A percentile compares a stretch with the other conserved stretches of the same genome.
Conservation (phyloP, 176 grass and related monocot species). For the Dactylis glomerata region DNA sequence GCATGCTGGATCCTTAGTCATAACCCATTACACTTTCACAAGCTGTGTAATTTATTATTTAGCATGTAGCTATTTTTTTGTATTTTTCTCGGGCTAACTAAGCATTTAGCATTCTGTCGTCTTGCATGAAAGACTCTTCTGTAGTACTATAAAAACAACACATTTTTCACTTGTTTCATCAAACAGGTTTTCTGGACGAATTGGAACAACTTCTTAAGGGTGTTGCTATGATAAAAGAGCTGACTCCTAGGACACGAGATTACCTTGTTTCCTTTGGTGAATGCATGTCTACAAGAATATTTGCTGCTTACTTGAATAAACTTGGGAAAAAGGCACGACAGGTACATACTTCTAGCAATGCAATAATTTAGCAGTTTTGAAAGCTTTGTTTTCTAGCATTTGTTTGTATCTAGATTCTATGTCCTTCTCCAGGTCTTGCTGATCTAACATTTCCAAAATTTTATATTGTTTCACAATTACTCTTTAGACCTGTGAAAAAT, state of each 20-base stretch:
- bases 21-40: neutral
- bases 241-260: conserved; percentile 73
- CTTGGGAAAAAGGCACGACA: conserved; percentile 78
- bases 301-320: conserved; percentile 53
- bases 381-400: neutral
- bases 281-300: conserved; percentile 97
- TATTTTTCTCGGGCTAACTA: neutral
- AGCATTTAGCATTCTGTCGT: conserved; percentile 2
- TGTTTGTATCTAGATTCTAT: neutral
- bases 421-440: neutral
- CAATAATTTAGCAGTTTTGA: neutral
- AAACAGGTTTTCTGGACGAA: conserved; percentile 72
- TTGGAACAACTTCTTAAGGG: conserved; percentile 55
- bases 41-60: neutral
- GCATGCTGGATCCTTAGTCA: neutral
- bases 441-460: neutral
- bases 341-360: conserved; percentile 38
- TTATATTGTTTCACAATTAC: neutral
- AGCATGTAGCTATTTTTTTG: neutral
- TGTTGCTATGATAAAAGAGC: conserved; percentile 95
- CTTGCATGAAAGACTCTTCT: conserved; percentile 2
- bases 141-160: neutral
- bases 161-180: conserved; percentile 10
- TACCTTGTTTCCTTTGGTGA: conserved; percentile 96
- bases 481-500: neutral